Base-by-base conservation (phyloP, 73 alveolate genomes). In the Breviolum minutum region DNA sequence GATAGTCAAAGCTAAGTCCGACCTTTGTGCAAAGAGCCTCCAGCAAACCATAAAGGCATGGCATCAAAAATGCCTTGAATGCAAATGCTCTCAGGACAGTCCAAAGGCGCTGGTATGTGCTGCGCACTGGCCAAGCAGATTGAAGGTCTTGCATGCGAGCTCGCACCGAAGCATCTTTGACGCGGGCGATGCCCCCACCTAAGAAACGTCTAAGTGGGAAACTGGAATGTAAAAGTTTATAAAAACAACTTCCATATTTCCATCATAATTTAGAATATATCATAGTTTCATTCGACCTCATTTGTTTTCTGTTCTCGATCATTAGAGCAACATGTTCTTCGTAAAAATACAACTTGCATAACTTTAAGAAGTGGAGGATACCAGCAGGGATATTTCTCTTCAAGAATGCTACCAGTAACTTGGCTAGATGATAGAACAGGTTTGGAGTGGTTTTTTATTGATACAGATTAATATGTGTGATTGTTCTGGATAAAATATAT, bases 121-220 rank as follows among this genome's bases (percentile, higher is more conserved):
- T 48, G 66, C 97, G 97, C 19, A 74, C 89, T 8, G 97, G 97
- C 97, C 97, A 92, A 64, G 90, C 80, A 26, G 66, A 64, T 79
- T 92, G 90, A 13, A 92, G 85, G 80, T 92, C 90, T 63, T 63
- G 89, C 97, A 92, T 92, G 81, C 89, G 79, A 54, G 88, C 30
- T 12, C 97, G 97, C 80, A 92, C 76, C 66, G 68, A 26, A 20
- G 84, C 80, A 66, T 92, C 89, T 61, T 63, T 61, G 80, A 92
- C 89, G 62, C 89, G 77, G 29, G 81, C 97, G 27, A 92, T 68
- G 24, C 97, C 97, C 66, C 97, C 97, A 24, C 96, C 96, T 79
- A n/a, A 71, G 79, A 61, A n/a, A 10, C 24, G 48, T 7, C 54
- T 0, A 40, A 40, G 54, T 40, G 54, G 54, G 54, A 40, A 22